Base-by-base conservation (phyloP, 805 yeast species). In the Myxozyma nipponensis region DNA sequence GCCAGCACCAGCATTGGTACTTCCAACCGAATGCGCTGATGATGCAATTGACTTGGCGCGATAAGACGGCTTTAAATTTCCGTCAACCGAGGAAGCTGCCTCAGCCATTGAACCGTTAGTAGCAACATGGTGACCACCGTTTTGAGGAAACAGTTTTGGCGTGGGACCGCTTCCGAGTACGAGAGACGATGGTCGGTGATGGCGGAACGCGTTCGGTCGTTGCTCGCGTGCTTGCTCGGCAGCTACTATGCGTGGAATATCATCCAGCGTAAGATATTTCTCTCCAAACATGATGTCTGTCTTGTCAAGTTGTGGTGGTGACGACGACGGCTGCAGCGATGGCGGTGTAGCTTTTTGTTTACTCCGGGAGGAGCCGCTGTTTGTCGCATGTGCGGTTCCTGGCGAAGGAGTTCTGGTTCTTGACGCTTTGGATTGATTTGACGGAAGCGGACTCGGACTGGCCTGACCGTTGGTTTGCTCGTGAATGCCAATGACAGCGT, bases 151-250 rank as follows among this genome's bases (percentile, higher is more conserved):
- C 24, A 52, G 36, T 32, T 47, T 52, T 9, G 58, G 49, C 15
- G 44, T 35, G 17, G 46, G 50, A 21, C 48, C 49, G 25, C 50
- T 47, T 9, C 48, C 44, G 15, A 46, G 34, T 19, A 34, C 42
- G 10, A 49, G 40, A 2, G 52, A 46, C 17, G 50, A 23, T 21
- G 41, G 53, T 43, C 54, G 40, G 25, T 47, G 50, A 35, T 85
- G 95, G 51, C 84, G 82, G 69, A 84, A 90, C 0, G 96, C 95
- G 67, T 89, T 89, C 1, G 97, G 96, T 50, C 95, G 77, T 63
- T 86, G 84, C 54, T 87, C 96, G 56, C 96, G 75, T 0, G 98
- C 96, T 67, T 91, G 96, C 62, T 93, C 97, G 7, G 95, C 91
- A 1, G 97, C 95, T 5, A 93, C 97, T 63, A 93, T 91, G 58